phyloP scores from a whole-genome alignment of 495 filamentous ascomycete genomes.

The Penicillium egyptiacum region DNA sequence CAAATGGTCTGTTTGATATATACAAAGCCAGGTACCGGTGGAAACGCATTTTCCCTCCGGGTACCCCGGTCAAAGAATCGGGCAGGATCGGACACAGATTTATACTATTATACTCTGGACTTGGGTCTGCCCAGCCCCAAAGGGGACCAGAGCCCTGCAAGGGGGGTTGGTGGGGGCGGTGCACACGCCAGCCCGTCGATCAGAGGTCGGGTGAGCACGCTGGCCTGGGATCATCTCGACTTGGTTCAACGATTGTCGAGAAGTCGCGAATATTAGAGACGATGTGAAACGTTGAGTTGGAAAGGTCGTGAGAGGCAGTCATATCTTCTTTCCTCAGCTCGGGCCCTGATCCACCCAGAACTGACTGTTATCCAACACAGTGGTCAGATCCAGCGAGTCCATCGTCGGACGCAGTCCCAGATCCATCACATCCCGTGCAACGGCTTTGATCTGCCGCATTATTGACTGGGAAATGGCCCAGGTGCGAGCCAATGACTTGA shows the following conservation, averaged over 20 bases:
- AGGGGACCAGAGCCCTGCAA: background rate
- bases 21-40: background rate
- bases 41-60: background rate
- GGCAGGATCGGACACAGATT: background rate
- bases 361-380: constrained; percentile 39
- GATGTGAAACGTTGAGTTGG: background rate
- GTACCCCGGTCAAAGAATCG: background rate
- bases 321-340: constrained; percentile 17
- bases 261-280: background rate
- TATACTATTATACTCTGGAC: background rate
- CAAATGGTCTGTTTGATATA: background rate
- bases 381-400: constrained; percentile 43
- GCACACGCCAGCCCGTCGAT: background rate
- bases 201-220: background rate
- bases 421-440: constrained; percentile 49
- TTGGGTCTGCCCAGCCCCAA: background rate
- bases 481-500: constrained; percentile 68
- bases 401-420: constrained; percentile 45
- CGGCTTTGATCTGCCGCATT: constrained; percentile 66
- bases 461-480: constrained; percentile 78
- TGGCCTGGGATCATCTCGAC: background rate
- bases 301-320: background rate
- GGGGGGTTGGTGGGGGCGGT: background rate
- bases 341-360: constrained; percentile 39
- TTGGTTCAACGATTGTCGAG: background rate